Base-by-base conservation (phyloP, 2,329 filamentous ascomycete genomes). In the Hymenoscyphus fraxineus region DNA sequence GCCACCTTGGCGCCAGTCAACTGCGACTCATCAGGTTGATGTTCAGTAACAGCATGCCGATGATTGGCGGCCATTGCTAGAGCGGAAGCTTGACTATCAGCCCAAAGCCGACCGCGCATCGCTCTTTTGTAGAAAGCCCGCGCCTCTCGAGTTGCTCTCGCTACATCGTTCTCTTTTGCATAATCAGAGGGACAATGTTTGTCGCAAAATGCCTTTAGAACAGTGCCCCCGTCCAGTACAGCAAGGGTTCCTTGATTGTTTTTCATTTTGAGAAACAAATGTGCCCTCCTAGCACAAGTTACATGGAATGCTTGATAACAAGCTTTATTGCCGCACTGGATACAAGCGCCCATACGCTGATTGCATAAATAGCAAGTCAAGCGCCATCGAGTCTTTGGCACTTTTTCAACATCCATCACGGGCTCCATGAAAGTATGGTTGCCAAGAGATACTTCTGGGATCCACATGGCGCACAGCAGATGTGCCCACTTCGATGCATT, bases 381-480 rank as follows among this genome's bases (percentile, higher is more conserved):
- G 76, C 91, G 96, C 95, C 95, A 99, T 67, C 95, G 86, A 66
- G 89, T 93, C 75, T 93, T 95, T 0, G 95, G 95, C 2, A 99
- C 94, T 77, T 97, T 97, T 76, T 99, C 95, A 41, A 99, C 92
- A 71, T 98, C 95, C 82, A 95, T 96, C 60, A 99, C 93, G 0
- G 95, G 95, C 74, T 99, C 95, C 92, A 98, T 97, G 75, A 98
- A 95, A 7, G 93, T 97, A 67, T 92, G 90, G 74, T 99, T 99
- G 15, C 93, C 95, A 59, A 99, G 86, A 3, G 92, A 94, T 6
- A 98, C 92, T 78, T 99, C 95, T 0, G 95, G 95, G 72, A 99
- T 97, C 95, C 95, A 99, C 81, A 98, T 95, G 39, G 95, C 92
- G 75, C 95, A 99, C 9, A 99, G 85, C 12, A 99, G 80, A 82